Percentiles rank a stretch among this genome's conserved stretches.
phyloP scores from a whole-genome alignment of 495 filamentous ascomycete species.

The Penicillium arizonense region DNA sequence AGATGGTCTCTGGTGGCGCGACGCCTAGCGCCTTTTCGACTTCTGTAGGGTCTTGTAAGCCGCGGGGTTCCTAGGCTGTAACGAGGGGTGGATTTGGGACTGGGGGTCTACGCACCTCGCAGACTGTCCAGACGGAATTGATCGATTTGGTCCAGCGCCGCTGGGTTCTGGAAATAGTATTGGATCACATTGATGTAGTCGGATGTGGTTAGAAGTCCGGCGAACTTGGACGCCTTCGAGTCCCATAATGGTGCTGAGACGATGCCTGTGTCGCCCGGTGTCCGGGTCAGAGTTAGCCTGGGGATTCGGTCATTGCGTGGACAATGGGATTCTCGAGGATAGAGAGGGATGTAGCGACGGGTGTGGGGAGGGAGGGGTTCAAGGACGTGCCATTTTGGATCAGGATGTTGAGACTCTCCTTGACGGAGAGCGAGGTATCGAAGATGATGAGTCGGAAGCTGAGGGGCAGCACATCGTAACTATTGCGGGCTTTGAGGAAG shows the following conservation, averaged over 20 bases:
- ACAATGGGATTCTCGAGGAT: background rate
- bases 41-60: slow-evolving; percentile 49
- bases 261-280: slow-evolving; percentile 64
- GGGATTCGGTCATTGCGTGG: background rate
- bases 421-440: slow-evolving; percentile 91
- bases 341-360: slow-evolving; percentile 6
- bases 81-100: background rate
- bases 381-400: slow-evolving; percentile 84
- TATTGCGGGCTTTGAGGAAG: slow-evolving; percentile 94
- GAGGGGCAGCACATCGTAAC: slow-evolving; percentile 97
- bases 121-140: slow-evolving; percentile 93
- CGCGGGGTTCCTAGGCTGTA: background rate
- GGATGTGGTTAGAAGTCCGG: slow-evolving; percentile 89
- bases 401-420: slow-evolving; percentile 93
- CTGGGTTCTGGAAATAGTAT: slow-evolving; percentile 98
- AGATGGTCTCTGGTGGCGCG: slow-evolving; percentile 88
- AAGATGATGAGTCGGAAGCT: slow-evolving; percentile 95
- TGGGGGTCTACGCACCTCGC: slow-evolving; percentile 57
- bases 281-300: slow-evolving; percentile 22
- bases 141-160: slow-evolving; percentile 83
- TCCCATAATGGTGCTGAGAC: slow-evolving; percentile 98
- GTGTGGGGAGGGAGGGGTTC: background rate
- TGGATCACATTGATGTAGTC: slow-evolving; percentile 99
- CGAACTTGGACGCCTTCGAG: slow-evolving; percentile 88
- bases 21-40: slow-evolving; percentile 94